Base-by-base conservation (phyloP, 2,329 filamentous ascomycete genomes). In the Claviceps sp. region DNA sequence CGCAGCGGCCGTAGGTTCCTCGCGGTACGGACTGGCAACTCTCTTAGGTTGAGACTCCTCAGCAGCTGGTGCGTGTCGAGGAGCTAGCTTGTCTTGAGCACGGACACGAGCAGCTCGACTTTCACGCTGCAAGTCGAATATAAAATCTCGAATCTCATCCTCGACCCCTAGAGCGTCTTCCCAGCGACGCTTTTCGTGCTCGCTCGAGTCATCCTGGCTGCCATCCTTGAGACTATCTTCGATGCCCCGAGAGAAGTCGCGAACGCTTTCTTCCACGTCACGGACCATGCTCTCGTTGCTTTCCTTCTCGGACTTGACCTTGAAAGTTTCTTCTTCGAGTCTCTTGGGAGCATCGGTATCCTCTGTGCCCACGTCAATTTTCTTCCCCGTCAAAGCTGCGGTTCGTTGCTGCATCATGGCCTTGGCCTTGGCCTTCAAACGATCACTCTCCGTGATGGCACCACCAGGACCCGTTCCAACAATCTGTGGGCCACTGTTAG, bases 331-430 rank as follows among this genome's bases (percentile, higher is more conserved):
- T 59, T 94, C 86, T 65, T 97, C 93, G 16, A 97, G 69, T 37
- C 93, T 82, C 69, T 88, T 86, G 47, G 89, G 83, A 3, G 87
- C 88, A 57, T 86, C 87, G 26, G 78, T 76, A 56, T 90, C 85
- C 57, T 94, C 87, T 55, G 84, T 78, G 46, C 72, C 73, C 2
- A 73, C 67, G 40, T 87, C 82, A 47, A 84, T 72, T 63, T 90
- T 89, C 67, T 85, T 88, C 53, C 93, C 93, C 22, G 89, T 88
- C 56, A 98, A 72, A 18, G 93, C 91, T 52, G 93, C 93, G 59
- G 93, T 90, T 54, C 93, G 85, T 62, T 95, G 90, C 70, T 97
- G 91, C 93, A 98, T 98, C 82, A 96, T 95, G 41, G 91, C 91
- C 70, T 90, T 95, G 37, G 93, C 91, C 59, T 90, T 82, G 38